A percentile compares a stretch with the other conserved stretches of the same genome.
These are phyloP conservation scores for Fusarium sp. DNA, from an alignment of 2,329 filamentous ascomycete genomes.

Conservation along the genomic window DNA sequence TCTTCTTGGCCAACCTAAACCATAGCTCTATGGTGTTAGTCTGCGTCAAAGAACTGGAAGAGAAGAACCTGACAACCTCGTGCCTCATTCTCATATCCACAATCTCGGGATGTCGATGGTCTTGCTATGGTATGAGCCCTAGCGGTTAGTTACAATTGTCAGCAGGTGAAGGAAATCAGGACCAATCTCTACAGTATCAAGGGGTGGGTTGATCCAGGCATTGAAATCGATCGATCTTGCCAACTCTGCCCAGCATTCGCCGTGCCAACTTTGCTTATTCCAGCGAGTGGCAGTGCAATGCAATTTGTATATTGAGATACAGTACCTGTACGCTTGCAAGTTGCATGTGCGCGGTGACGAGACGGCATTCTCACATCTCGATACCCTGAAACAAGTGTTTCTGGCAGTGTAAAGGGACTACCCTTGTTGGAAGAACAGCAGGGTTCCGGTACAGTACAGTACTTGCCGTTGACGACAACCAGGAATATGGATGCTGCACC, in stretches of 20 bases:
- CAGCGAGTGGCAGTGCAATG: background rate
- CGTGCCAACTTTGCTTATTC: slow-evolving; percentile 9
- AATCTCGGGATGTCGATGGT: background rate
- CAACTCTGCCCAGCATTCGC: background rate
- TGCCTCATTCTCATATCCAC: background rate
- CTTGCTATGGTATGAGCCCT: background rate
- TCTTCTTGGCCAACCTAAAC: background rate
- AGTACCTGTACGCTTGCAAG: background rate
- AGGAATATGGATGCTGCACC: background rate
- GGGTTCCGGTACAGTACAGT: background rate
- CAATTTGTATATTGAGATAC: background rate
- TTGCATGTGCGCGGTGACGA: background rate
- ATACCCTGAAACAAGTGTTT: slow-evolving; percentile 37
- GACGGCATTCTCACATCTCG: slow-evolving; percentile 24
- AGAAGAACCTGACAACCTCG: background rate
- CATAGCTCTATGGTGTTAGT: background rate
- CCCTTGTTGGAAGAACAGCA: slow-evolving; percentile 22
- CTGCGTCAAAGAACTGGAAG: background rate
- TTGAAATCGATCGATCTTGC: background rate
- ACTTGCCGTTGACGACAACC: background rate
- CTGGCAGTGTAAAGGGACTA: slow-evolving; percentile 33
- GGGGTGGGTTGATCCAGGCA: background rate
- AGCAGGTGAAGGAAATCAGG: background rate
- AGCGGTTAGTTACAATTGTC: background rate
- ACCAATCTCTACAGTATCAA: background rate